Evolutionary conservation across 352 stramenopile genomes (phyloP).

Genomic region (Globisporangium irregulare): DNA sequence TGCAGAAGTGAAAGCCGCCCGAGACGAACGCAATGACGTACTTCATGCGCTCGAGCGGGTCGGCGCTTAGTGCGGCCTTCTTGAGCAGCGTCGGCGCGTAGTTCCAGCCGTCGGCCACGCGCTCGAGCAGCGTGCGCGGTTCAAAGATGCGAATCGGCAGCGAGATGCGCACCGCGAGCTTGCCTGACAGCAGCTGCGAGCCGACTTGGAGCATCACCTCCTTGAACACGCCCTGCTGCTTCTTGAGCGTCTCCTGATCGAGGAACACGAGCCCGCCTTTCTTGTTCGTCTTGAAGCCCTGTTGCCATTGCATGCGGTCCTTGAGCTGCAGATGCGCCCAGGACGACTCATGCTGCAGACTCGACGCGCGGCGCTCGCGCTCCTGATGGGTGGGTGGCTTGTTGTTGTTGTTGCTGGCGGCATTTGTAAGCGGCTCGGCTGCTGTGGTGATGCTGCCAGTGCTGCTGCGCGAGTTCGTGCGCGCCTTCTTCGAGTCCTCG

Average conservation of each 20-base stretch:
- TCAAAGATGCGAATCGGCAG: constrained; percentile 79
- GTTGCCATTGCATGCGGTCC: constrained; percentile 61
- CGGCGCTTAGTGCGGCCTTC: constrained; percentile 50
- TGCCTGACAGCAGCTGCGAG: constrained; percentile 63
- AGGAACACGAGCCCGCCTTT: constrained; percentile 65
- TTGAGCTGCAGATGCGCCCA: constrained; percentile 50
- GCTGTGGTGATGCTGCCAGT: constrained; percentile 5
- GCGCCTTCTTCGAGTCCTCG: constrained; percentile 17
- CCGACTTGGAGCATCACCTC: constrained; percentile 77
- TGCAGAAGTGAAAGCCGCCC: constrained; percentile 67
- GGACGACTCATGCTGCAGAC: constrained; percentile 20
- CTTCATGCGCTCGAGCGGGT: constrained; percentile 69
- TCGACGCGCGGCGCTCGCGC: constrained; percentile 10
- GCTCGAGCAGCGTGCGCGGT: constrained; percentile 64
- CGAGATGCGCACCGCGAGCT: constrained; percentile 67
- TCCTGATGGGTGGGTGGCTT: not conserved
- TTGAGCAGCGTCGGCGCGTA: constrained; percentile 76
- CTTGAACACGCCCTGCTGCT: constrained; percentile 80
- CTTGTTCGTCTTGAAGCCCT: constrained; percentile 64
- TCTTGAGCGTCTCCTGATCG: constrained; percentile 68
- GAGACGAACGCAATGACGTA: constrained; percentile 68
- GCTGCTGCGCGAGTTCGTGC: constrained; percentile 9
- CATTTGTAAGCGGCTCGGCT: too few relatives aligned
- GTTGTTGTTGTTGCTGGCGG: not conserved
- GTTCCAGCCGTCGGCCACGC: constrained; percentile 71